Evolutionary conservation across 805 yeast species (phyloP), one percentile per base, ranked within the genome.

Genomic region (Barnettozyma sucrosica): DNA sequence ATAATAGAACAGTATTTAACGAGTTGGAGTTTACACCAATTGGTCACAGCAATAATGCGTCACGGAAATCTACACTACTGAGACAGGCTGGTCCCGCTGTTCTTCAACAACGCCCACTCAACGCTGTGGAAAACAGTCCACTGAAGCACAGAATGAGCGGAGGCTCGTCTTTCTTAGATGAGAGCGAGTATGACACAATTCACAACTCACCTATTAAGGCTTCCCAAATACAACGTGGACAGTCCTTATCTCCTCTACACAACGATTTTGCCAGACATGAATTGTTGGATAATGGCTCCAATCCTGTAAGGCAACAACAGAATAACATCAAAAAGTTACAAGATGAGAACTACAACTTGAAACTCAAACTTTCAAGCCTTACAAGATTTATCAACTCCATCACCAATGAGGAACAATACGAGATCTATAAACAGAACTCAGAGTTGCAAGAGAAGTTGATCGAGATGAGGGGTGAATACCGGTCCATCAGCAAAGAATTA

Each of bases 311-410:
- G 39, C 64, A 56, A 33, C 67, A 64, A 51, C 61, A 63, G 46
- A 58, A 59, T 38, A 50, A 60, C 37, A 50, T 61, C 10, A 52
- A 63, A 16, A 59, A 61, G 48, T 62, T 74, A 28, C 63, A 67
- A 47, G 62, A 68, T 10, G 78, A 74, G 34, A 74, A 74, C 50
- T 70, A 69, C 53, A 70, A 69, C 45, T 60, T 74, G 52, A 74
- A 71, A 51, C 64, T 73, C 32, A 70, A 72, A 49, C 62, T 72
- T 34, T 71, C 74, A 2, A 68, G 72, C 4, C 58, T 72, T 26
- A 66, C 68, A 5, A 64, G 66, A 54, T 69, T 64, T 44, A 59
- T 71, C 37, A 64, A 69, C 43, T 67, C 68, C 20, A 58, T 59
- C 7, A 50, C 74, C 4, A 74, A 70, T 18, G 66, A 66, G 37